A percentile compares a stretch with the other conserved stretches of the same genome.
Evolutionary conservation across 2,329 filamentous ascomycete species (phyloP).

Genomic region (Fusarium ambrosium): DNA sequence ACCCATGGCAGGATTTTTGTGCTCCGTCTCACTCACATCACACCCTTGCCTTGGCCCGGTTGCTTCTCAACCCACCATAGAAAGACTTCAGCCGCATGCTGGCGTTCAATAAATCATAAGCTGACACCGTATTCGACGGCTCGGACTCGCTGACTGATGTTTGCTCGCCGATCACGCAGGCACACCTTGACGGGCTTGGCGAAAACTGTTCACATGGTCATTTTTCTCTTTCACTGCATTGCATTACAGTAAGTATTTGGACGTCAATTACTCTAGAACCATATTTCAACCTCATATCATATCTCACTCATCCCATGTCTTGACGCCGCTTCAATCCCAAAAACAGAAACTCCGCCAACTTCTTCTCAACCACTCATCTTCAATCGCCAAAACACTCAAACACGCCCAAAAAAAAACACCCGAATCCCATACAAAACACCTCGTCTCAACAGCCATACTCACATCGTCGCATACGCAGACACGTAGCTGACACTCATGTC

Average conservation of each 20-base stretch:
- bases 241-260: not conserved
- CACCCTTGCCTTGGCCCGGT: not conserved
- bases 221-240: not conserved
- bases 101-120: slow-evolving; percentile 11
- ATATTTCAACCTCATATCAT: not conserved
- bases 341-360: not conserved
- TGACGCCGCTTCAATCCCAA: not conserved
- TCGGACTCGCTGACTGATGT: not conserved
- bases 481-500: slow-evolving; percentile 97
- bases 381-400: not conserved
- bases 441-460: not conserved
- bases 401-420: not conserved
- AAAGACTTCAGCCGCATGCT: not conserved
- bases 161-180: not conserved
- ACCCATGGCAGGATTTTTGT: not conserved
- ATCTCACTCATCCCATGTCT: not conserved
- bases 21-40: not conserved
- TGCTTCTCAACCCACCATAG: not conserved
- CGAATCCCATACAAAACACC: not conserved
- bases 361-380: not conserved
- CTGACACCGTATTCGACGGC: slow-evolving; percentile 2
- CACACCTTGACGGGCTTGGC: not conserved
- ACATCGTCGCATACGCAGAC: slow-evolving; percentile 87
- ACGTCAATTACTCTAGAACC: not conserved
- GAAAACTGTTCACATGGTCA: not conserved